Conservation (phyloP, 306 rosid genomes). For the Fragaria vesca region DNA sequence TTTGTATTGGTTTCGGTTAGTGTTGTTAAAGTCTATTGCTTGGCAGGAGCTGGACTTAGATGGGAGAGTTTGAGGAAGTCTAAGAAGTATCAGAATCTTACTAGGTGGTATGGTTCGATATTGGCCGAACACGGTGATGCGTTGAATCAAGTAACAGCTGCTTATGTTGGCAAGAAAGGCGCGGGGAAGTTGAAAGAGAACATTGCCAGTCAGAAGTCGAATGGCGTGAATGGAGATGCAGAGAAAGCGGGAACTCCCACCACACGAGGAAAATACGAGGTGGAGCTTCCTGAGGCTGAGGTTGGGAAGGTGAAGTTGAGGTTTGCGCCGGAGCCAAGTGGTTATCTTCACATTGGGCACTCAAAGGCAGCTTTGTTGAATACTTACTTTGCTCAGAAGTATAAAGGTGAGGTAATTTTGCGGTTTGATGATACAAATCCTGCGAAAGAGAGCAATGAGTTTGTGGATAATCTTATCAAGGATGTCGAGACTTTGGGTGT, state of each 20-base stretch:
- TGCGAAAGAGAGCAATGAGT: slow-evolving; percentile 92
- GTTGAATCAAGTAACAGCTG: slow-evolving; percentile 51
- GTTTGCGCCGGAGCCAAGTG: slow-evolving; percentile 97
- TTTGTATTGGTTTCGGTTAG: not conserved
- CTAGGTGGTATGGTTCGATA: slow-evolving; percentile 79
- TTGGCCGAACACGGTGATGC: slow-evolving; percentile 44
- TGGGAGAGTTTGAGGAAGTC: slow-evolving; percentile 97
- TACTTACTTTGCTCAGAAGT: slow-evolving; percentile 79
- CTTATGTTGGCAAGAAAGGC: slow-evolving; percentile 60
- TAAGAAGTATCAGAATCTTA: slow-evolving; percentile 75
- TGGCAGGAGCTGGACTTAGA: slow-evolving; percentile 74
- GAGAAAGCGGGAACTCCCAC: slow-evolving; percentile 25
- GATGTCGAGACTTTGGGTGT: slow-evolving; percentile 84
- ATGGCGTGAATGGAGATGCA: slow-evolving; percentile 40
- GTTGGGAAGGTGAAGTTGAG: slow-evolving; percentile 81
- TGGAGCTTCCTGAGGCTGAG: slow-evolving; percentile 94
- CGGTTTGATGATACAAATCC: slow-evolving; percentile 98
- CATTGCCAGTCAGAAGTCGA: slow-evolving; percentile 32
- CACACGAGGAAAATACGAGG: slow-evolving; percentile 26
- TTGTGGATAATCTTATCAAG: slow-evolving; percentile 79
- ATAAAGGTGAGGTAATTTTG: slow-evolving; percentile 65
- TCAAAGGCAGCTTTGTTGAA: slow-evolving; percentile 90
- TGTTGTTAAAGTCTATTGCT: not conserved
- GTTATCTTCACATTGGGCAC: slow-evolving; percentile 97
- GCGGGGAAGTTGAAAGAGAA: slow-evolving; percentile 43